Conservation (phyloP, 108 stramenopile genomes). For the Cyclotella distinguenda region DNA sequence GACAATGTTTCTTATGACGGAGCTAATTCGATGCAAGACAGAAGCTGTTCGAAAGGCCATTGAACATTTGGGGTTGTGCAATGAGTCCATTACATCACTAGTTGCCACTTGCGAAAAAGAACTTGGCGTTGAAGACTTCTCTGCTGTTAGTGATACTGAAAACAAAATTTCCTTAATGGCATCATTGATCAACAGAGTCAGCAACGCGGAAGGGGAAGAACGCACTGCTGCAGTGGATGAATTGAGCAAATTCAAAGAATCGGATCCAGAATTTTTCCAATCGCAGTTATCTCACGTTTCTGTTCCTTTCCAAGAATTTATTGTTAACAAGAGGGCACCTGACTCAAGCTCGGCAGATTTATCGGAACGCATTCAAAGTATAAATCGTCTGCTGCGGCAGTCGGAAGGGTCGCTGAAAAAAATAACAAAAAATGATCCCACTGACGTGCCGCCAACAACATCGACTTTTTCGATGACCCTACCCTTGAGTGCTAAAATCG, state of each 20-base stretch:
- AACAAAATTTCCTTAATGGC: constrained; percentile 8
- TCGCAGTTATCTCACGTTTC: constrained; percentile 66
- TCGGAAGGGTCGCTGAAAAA: not conserved
- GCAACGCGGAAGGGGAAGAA: constrained; percentile 54
- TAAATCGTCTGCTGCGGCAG: not conserved
- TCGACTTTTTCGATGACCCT: not conserved
- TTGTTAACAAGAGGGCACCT: constrained; percentile 57
- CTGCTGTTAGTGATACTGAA: not conserved
- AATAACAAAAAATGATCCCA: not conserved
- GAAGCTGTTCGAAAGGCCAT: constrained; percentile 18
- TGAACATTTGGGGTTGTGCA: constrained; percentile 15
- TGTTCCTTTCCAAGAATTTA: constrained; percentile 58
- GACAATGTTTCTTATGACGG: constrained; percentile 21
- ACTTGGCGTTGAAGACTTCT: constrained; percentile 1
- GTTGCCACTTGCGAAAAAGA: constrained; percentile 18
- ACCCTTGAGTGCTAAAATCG: constrained; percentile 7
- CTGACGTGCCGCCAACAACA: not conserved
- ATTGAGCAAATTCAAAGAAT: constrained; percentile 49
- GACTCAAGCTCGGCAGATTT: not conserved
- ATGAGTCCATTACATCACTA: constrained; percentile 13
- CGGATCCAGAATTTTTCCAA: constrained; percentile 53
- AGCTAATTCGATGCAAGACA: constrained; percentile 29
- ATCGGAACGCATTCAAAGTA: not conserved
- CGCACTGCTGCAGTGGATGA: constrained; percentile 56
- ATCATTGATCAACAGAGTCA: constrained; percentile 61